phyloP scores from a whole-genome alignment of 1,284 basidiomycete species.

The Trametes pubescens region DNA sequence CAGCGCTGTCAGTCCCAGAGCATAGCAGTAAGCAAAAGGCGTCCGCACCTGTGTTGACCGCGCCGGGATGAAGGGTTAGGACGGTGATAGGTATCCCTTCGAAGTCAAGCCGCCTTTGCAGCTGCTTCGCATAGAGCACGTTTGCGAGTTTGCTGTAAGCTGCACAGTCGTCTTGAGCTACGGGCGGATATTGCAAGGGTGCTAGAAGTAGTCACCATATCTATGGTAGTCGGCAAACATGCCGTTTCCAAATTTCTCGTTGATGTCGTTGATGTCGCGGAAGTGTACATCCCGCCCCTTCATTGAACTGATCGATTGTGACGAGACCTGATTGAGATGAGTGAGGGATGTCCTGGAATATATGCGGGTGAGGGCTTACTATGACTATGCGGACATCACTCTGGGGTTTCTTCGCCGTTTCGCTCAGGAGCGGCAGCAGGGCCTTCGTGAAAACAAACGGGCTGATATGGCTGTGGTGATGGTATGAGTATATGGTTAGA shows the following conservation, averaged over 20 bases:
- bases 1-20: conserved; percentile 2
- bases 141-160: conserved; percentile 49
- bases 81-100: conserved; percentile 43
- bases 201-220: conserved; percentile 40
- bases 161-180: conserved; percentile 8
- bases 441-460: conserved; percentile 57
- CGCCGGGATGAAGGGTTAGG: conserved; percentile 48
- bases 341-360: neutral
- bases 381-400: conserved; percentile 62
- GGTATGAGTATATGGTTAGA: neutral
- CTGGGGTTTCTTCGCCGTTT: conserved; percentile 52
- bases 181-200: neutral
- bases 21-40: conserved; percentile 1
- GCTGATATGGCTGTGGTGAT: conserved; percentile 51
- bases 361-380: conserved; percentile 43
- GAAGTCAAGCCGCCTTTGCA: conserved; percentile 41
- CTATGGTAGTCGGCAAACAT: conserved; percentile 41
- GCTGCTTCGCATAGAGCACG: conserved; percentile 41
- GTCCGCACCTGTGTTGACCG: conserved; percentile 49
- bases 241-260: conserved; percentile 44
- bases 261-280: conserved; percentile 49
- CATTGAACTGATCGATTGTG: conserved; percentile 25
- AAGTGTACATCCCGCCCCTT: conserved; percentile 41
- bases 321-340: conserved; percentile 26
- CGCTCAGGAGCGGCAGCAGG: conserved; percentile 56